Evolutionary conservation across 345 rosid genomes (phyloP), one percentile per base, ranked within the genome.

Genomic region (Populus euphratica): DNA sequence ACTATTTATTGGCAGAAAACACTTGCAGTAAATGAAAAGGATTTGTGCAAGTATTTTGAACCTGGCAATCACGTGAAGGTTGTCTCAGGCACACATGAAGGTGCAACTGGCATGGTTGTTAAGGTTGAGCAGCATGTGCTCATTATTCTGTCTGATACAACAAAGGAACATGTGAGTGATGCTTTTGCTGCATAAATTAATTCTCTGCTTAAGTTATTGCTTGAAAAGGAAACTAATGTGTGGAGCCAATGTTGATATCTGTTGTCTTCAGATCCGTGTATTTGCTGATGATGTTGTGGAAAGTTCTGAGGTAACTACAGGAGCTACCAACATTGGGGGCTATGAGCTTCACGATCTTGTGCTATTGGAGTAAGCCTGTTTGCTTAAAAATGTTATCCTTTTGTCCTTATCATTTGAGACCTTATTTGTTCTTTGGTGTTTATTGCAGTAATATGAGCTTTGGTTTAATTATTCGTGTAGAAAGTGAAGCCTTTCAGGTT

Each of bases 61-160:
- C 96, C 98, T 62, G 99, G 99, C 79, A 96, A 96, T 82, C 98
- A 93, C 75, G 99, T 93, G 77, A 96, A 96, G 88, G 92, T 96
- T 82, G 96, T 96, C 52, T 87, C 94, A 52, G 99, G 99, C 81
- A 85, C 96, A 18, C 98, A 96, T 68, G 90, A 86, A 87, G 98
- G 99, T 82, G 90, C 96, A 20, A 93, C 99, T 8, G 99, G 99
- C 77, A 96, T 96, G 99, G 97, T 96, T 77, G 87, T 96, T 70
- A 93, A 93, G 88, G 99, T 93, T 81, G 99, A 93, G 70, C 97
- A 92, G 74, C 99, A 96, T 83, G 94, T 91, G 67, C 97, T 96
- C 74, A 88, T 92, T 75, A 85, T 96, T 85, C 80, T 92, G 70
- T 92, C 97, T 29, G 98, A 93, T 83, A 93, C 99, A 7, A 93